Evolutionary conservation across 2,329 filamentous ascomycete species (phyloP).

Genomic region (Trichophyton schoenleinii): DNA sequence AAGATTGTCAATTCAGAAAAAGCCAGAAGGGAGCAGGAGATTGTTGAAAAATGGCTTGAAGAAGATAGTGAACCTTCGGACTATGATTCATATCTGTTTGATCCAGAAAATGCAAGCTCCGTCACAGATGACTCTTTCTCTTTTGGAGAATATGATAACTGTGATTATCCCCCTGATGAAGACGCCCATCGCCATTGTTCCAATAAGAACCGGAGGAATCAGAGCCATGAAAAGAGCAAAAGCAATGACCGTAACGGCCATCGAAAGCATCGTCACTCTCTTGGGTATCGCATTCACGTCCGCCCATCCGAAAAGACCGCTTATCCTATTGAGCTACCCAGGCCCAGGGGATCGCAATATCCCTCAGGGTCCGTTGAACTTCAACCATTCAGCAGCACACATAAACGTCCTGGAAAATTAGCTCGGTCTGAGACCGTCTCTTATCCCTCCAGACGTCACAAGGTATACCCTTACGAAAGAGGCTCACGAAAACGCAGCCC

Average conservation of each 20-base stretch:
- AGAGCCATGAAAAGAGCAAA: neutral
- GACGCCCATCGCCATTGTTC: slow-evolving; percentile 12
- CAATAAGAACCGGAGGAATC: neutral
- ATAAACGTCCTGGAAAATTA: slow-evolving; percentile 1
- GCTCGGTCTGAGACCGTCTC: slow-evolving; percentile 8
- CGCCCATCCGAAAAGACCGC: slow-evolving; percentile 15
- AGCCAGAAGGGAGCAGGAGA: slow-evolving; percentile 5
- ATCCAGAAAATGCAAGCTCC: slow-evolving; percentile 18
- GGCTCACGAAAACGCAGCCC: neutral
- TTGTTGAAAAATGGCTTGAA: slow-evolving; percentile 12
- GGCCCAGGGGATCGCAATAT: slow-evolving; percentile 10
- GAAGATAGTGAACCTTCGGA: slow-evolving; percentile 20
- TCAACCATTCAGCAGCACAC: slow-evolving; percentile 17
- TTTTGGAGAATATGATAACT: slow-evolving; percentile 14
- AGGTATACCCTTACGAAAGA: neutral
- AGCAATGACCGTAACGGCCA: slow-evolving; percentile 11
- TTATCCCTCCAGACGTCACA: slow-evolving; percentile 1
- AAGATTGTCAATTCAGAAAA: slow-evolving; percentile 12
- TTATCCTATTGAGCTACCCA: neutral
- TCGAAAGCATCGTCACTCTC: slow-evolving; percentile 5
- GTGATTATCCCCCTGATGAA: neutral
- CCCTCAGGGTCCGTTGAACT: slow-evolving; percentile 16
- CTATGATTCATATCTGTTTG: slow-evolving; percentile 20
- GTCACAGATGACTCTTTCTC: slow-evolving; percentile 18
- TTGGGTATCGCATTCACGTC: slow-evolving; percentile 19